phyloP scores from a whole-genome alignment of 176 grass and related monocot species.

The Aegilops bicornis region DNA sequence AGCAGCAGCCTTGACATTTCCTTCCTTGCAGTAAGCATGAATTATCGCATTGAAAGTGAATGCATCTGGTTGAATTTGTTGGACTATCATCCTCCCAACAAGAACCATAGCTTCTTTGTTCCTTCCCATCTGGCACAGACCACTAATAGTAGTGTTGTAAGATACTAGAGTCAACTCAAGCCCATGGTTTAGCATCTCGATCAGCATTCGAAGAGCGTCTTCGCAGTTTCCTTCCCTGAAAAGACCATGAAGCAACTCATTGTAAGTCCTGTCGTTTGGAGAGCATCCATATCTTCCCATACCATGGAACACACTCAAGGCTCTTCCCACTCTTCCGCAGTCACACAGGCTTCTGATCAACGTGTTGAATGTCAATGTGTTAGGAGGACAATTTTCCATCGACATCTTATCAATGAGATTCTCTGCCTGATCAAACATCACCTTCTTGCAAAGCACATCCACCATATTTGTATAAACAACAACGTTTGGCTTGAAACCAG shows the following conservation, averaged over 20 bases:
- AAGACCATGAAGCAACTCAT: constrained; percentile 70
- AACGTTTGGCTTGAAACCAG: constrained; percentile 77
- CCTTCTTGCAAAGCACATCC: constrained; percentile 63
- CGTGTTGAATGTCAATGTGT: constrained; percentile 71
- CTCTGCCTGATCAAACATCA: constrained; percentile 76
- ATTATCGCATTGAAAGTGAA: constrained; percentile 71
- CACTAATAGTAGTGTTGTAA: constrained; percentile 75
- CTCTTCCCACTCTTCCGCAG: constrained; percentile 51
- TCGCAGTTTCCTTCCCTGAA: constrained; percentile 53
- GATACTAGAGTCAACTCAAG: constrained; percentile 53
- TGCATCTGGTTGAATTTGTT: constrained; percentile 58
- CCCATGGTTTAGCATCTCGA: constrained; percentile 53
- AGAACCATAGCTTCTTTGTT: constrained; percentile 56
- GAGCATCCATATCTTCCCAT: constrained; percentile 59
- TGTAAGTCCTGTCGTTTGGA: constrained; percentile 68
- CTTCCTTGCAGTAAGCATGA: constrained; percentile 75
- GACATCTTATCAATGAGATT: constrained; percentile 67
- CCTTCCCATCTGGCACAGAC: constrained; percentile 52
- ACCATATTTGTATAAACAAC: constrained; percentile 83
- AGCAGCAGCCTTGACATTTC: constrained; percentile 50
- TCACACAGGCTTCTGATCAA: constrained; percentile 73
- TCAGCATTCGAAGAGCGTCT: constrained; percentile 50
- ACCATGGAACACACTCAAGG: constrained; percentile 50
- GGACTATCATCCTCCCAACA: constrained; percentile 64
- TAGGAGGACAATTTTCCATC: constrained; percentile 61